Conservation (phyloP, 768 basidiomycete species). For the Butyriboletus loyo region DNA sequence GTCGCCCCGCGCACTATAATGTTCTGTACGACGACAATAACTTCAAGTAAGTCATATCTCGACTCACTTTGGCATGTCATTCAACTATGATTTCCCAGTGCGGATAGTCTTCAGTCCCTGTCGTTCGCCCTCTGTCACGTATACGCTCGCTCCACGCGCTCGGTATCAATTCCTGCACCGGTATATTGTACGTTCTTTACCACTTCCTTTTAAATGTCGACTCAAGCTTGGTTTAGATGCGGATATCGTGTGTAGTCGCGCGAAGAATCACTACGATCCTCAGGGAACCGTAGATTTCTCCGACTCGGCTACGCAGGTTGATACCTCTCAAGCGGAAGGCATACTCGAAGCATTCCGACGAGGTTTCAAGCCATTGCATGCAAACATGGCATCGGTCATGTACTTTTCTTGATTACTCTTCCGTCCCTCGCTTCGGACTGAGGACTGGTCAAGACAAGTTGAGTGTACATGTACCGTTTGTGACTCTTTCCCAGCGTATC, state of each 20-base stretch:
- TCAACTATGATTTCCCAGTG: conserved; percentile 34
- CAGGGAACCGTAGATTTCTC: conserved; percentile 54
- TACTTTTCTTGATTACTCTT: conserved; percentile 46
- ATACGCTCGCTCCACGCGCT: conserved; percentile 76
- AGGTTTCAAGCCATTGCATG: conserved; percentile 56
- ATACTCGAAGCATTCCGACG: conserved; percentile 48
- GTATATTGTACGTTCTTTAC: conserved; percentile 61
- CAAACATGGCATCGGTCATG: conserved; percentile 50
- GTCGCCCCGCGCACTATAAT: conserved; percentile 59
- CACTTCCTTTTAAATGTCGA: neutral
- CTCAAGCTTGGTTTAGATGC: conserved; percentile 51
- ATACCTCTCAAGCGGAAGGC: conserved; percentile 39
- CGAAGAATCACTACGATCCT: conserved; percentile 80
- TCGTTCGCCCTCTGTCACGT: conserved; percentile 80
- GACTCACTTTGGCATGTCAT: neutral
- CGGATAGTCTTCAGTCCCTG: conserved; percentile 65
- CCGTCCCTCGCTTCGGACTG: neutral
- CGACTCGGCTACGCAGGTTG: conserved; percentile 51
- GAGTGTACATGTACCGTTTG: neutral
- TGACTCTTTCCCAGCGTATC: neutral
- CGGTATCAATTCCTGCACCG: conserved; percentile 79
- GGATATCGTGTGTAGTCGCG: conserved; percentile 71
- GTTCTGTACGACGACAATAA: conserved; percentile 48
- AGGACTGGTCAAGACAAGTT: neutral
- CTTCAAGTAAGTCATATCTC: conserved; percentile 45